Evolutionary conservation across 2,329 filamentous ascomycete species (phyloP).

Genomic region (Leptographium wingfieldii): DNA sequence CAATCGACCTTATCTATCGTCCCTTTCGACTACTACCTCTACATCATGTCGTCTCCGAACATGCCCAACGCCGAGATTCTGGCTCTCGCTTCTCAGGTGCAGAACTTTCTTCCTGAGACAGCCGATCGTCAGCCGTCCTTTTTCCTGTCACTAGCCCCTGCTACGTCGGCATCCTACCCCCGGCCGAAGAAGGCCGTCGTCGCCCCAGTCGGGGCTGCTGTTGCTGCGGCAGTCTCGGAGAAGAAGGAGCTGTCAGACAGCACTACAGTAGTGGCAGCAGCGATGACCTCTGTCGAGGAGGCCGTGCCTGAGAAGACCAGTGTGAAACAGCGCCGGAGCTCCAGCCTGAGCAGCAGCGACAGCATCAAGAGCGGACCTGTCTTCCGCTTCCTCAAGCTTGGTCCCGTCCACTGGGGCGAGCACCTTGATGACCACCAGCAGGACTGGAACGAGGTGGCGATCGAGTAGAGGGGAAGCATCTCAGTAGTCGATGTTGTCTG

Average conservation of each 20-base stretch:
- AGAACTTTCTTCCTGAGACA: slow-evolving; percentile 13
- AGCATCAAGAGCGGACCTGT: slow-evolving; percentile 19
- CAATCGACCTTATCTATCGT: background rate
- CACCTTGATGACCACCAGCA: slow-evolving; percentile 42
- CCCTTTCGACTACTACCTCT: background rate
- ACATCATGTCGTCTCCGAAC: slow-evolving; percentile 9
- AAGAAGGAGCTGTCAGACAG: slow-evolving; percentile 14
- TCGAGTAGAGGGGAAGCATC: slow-evolving; percentile 18
- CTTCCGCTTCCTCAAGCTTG: slow-evolving; percentile 48
- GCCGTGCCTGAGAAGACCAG: slow-evolving; percentile 5
- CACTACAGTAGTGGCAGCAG: slow-evolving; percentile 8
- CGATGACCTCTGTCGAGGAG: background rate
- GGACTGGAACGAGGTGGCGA: slow-evolving; percentile 39
- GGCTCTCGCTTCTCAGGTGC: slow-evolving; percentile 15
- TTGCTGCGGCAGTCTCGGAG: slow-evolving; percentile 10
- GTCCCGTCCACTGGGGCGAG: slow-evolving; percentile 52
- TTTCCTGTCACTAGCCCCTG: slow-evolving; percentile 48
- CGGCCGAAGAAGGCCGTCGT: slow-evolving; percentile 17
- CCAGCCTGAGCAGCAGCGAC: slow-evolving; percentile 37
- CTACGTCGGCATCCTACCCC: slow-evolving; percentile 44
- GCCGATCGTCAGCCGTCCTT: slow-evolving; percentile 14
- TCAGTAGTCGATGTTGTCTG: background rate
- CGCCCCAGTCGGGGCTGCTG: background rate
- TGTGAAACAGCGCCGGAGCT: slow-evolving; percentile 34
- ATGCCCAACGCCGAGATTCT: slow-evolving; percentile 7